phyloP scores from a whole-genome alignment of 179 eudicot species.

The Actinidia arguta region DNA sequence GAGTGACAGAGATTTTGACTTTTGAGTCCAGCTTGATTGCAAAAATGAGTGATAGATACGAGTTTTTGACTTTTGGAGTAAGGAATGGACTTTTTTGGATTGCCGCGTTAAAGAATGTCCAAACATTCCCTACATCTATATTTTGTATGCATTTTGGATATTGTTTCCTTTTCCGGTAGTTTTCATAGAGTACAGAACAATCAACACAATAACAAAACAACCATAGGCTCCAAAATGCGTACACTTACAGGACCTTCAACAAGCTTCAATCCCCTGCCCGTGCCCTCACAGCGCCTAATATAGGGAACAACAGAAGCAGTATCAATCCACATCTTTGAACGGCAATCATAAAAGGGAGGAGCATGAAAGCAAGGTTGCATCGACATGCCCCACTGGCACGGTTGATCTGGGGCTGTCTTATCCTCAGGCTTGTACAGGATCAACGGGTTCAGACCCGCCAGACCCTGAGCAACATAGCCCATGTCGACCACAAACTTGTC shows the following conservation, averaged over 20 bases:
- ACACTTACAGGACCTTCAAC: slow-evolving; percentile 33
- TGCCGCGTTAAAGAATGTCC: no score
- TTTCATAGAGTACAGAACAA: no score
- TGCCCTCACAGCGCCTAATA: slow-evolving; percentile 89
- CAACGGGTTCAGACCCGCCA: slow-evolving; percentile 91
- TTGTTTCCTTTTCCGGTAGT: no score
- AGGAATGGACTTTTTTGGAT: no score
- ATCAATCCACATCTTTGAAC: slow-evolving; percentile 56
- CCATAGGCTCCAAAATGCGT: no score
- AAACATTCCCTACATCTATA: no score
- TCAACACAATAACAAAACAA: no score
- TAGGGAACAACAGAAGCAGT: slow-evolving; percentile 78
- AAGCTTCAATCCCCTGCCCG: slow-evolving; percentile 90
- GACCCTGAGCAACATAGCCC: slow-evolving; percentile 89
- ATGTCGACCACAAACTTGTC: slow-evolving; percentile 90
- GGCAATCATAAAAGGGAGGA: slow-evolving; percentile 89
- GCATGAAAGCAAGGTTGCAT: slow-evolving; percentile 94
- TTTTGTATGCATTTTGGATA: no score
- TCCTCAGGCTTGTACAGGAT: slow-evolving; percentile 79
- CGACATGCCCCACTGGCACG: slow-evolving; percentile 76
- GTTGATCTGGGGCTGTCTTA: slow-evolving; percentile 62
- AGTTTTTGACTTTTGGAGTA: no score
- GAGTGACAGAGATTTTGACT: no score
- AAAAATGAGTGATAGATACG: no score
- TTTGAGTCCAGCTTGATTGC: no score